Conservation (phyloP, 306 rosid species). For the Nissolia schottii region DNA sequence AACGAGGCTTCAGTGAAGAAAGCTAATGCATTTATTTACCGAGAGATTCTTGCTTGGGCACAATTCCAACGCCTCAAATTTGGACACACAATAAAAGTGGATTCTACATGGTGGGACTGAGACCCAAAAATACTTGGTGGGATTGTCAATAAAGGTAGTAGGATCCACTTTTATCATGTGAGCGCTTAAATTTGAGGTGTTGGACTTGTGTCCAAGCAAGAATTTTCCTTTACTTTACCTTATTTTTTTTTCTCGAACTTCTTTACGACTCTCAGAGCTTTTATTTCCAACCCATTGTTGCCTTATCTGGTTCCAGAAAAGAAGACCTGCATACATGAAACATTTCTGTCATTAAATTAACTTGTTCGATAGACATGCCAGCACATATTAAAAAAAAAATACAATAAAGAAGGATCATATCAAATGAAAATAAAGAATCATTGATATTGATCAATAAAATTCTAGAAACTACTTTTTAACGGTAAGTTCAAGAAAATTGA, state of each 20-base stretch:
- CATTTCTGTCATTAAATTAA: background rate
- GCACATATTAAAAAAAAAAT: background rate
- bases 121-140: no score
- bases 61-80: no score
- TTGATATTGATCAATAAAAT: background rate
- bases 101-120: no score
- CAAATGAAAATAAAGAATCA: background rate
- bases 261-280: conserved; percentile 19
- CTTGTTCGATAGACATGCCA: background rate
- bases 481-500: background rate
- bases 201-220: no score
- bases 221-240: no score
- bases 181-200: no score
- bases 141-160: no score
- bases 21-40: conserved; percentile 7
- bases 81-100: no score
- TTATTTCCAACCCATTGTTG: conserved; percentile 72
- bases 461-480: background rate
- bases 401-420: background rate
- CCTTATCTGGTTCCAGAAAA: conserved; percentile 76
- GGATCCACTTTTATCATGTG: no score
- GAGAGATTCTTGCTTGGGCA: no score
- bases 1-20: background rate
- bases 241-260: conserved; percentile 53
- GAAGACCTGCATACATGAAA: conserved; percentile 57